Base-by-base conservation (phyloP, 495 filamentous ascomycete species). In the Neurospora sp. region DNA sequence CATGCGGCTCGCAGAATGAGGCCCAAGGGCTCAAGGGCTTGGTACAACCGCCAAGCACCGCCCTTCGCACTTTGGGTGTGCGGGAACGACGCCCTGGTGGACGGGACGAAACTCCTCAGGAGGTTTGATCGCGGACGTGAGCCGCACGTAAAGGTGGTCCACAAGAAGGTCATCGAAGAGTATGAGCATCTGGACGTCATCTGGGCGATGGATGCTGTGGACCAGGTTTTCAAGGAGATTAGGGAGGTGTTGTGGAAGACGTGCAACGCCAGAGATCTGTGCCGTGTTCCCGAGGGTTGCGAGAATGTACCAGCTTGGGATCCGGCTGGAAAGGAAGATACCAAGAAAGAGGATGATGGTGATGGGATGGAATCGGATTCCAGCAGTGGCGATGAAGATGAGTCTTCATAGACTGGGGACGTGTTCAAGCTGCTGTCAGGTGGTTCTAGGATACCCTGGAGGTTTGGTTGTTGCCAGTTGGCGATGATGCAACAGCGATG, bases 131-230 rank as follows among this genome's bases (percentile, higher is more conserved):
- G 88, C 35, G 93, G 93, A 0, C 82, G 91, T 27, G 95, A 99
- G 79, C 95, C 96, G 39, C 84, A 94, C 79, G 94, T 96, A 2
- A 81, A 83, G 42, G 81, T 99, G 7, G 92, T 97, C 44, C 92
- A 97, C 80, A 85, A 85, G 27, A 95, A 93, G 79, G 82, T 97
- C 31, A 92, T 99, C 38, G 89, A 94, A 3, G 95, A 92, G 70
- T 97, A 98, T 80, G 94, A 97, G 81, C 95, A 99, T 80, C 85
- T 99, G 37, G 95, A 99, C 82, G 94, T 98, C 5, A 87, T 99
- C 37, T 99, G 95, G 95, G 95, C 95, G 0, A 93, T 99, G 83
- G 94, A 98, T 79, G 87, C 89, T 0, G 87, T 93, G 27, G 92
- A 97, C 69, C 87, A 94, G 80, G 92, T 98, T 7, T 94, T 93